Evolutionary conservation across 2,329 filamentous ascomycete species (phyloP).

Genomic region (Hymenoscyphus albidus): DNA sequence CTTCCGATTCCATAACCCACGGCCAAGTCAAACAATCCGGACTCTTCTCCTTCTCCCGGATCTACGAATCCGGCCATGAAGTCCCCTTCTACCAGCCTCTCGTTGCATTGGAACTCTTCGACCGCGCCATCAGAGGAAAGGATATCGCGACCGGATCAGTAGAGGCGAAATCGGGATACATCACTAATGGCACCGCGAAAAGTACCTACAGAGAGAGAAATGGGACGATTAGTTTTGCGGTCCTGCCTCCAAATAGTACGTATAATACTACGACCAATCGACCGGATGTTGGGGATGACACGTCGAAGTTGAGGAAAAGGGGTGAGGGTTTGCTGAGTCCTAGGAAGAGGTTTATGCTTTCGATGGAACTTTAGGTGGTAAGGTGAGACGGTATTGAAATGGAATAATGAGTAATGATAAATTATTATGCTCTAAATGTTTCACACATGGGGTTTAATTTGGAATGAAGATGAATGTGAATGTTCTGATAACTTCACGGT

Average conservation of each 20-base stretch:
- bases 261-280: slow-evolving; percentile 44
- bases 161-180: slow-evolving; percentile 38
- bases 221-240: slow-evolving; percentile 41
- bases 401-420: too few relatives aligned
- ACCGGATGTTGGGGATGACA: slow-evolving; percentile 32
- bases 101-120: slow-evolving; percentile 48
- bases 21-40: slow-evolving; percentile 72
- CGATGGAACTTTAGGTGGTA: background rate
- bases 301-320: slow-evolving; percentile 4
- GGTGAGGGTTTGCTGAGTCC: background rate
- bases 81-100: slow-evolving; percentile 52
- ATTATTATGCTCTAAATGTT: too few relatives aligned
- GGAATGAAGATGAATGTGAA: too few relatives aligned
- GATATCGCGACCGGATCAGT: slow-evolving; percentile 51
- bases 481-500: too few relatives aligned
- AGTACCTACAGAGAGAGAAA: slow-evolving; percentile 31
- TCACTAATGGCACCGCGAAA: slow-evolving; percentile 23
- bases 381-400: background rate
- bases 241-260: slow-evolving; percentile 41
- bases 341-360: slow-evolving; percentile 7
- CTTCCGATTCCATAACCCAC: slow-evolving; percentile 60
- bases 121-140: slow-evolving; percentile 44
- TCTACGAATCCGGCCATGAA: slow-evolving; percentile 58
- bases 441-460: too few relatives aligned
- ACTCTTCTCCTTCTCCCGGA: slow-evolving; percentile 62